phyloP scores from a whole-genome alignment of 2,329 filamentous ascomycete genomes.

The Aaosphaeria pasadenensis region DNA sequence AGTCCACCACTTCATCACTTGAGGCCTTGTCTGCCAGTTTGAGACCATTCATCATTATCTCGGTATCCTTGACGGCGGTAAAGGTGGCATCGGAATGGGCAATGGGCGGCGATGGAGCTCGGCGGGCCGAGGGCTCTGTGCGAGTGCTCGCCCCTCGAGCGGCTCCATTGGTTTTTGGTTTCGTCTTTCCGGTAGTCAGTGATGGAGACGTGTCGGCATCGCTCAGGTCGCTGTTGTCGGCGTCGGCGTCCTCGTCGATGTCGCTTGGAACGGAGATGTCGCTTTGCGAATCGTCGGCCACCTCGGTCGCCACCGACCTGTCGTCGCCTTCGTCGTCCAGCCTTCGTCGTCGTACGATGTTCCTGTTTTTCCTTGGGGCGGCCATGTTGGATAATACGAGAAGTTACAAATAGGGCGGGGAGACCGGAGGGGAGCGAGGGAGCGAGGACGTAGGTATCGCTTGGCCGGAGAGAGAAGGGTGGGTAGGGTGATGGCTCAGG shows the following conservation, averaged over 20 bases:
- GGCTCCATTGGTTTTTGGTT: constrained; percentile 35
- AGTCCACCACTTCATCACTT: constrained; percentile 48
- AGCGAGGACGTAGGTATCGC: constrained; percentile 14
- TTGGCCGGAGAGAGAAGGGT: constrained; percentile 11
- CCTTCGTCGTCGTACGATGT: constrained; percentile 36
- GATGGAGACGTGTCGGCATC: constrained; percentile 46
- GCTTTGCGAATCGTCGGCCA: constrained; percentile 62
- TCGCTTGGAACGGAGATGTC: constrained; percentile 59
- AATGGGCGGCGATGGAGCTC: constrained; percentile 32
- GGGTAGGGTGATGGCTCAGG: constrained; percentile 12
- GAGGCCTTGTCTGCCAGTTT: constrained; percentile 44
- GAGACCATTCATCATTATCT: constrained; percentile 60
- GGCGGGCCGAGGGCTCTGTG: constrained; percentile 22
- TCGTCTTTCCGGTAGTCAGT: constrained; percentile 34
- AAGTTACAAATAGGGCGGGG: constrained; percentile 7
- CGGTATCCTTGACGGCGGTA: constrained; percentile 53
- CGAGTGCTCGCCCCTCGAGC: constrained; percentile 27
- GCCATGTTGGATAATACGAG: constrained; percentile 25
- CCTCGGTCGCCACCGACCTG: constrained; percentile 44
- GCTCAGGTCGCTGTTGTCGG: constrained; percentile 57
- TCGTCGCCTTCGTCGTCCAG: constrained; percentile 40
- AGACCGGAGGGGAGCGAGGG: constrained; percentile 5
- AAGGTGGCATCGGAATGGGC: constrained; percentile 38
- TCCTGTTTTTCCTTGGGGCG: constrained; percentile 33
- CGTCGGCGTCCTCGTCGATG: constrained; percentile 56